Base-by-base conservation (phyloP, 768 basidiomycete species). In the Sporobolomyces pararoseus region DNA sequence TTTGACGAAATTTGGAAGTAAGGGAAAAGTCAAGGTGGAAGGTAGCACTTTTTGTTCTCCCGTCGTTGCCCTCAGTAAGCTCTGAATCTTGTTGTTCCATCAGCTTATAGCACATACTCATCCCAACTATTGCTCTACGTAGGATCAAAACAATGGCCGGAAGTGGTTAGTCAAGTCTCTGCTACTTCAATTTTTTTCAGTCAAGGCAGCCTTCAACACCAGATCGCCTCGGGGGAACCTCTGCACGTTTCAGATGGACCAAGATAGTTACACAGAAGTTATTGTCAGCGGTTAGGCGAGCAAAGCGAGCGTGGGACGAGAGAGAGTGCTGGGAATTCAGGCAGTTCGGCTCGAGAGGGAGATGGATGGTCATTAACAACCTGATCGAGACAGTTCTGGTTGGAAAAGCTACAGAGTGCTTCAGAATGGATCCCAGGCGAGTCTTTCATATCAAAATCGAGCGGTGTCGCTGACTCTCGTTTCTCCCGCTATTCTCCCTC, bases 1-100 rank as follows among this genome's bases (percentile, higher is more conserved):
- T 31, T 17, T 25, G 7, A 7, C 17, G 54, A 13, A n/a, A 35
- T 17, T 14, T 32, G 32, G 13, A 35, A 17, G 44, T 5, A n/a
- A 10, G 14, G 57, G n/a, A 19, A 31, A 34, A 32, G 9, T 34
- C 32, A 32, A 35, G 4, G 34, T 37, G 6, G 32, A 14, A 35
- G 37, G 12, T 3, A 25, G 37, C n/a, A 9, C 42, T 32, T 21
- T 29, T 47, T 31, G 17, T 37, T 47, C 13, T 44, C 25, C 29
- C 58, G 58, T 60, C 58, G 58, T 60, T 58, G 57, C 58, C 29
- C 37, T 60, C n/a, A n/a, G n/a, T n/a, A n/a, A n/a, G n/a, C n/a
- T n/a, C n/a, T n/a, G n/a, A n/a, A n/a, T n/a, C n/a, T n/a, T n/a
- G n/a, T n/a, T n/a, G n/a, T n/a, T n/a, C n/a, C n/a, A n/a, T n/a